Conservation (phyloP, 2,329 filamentous ascomycete genomes). For the Colletotrichum filicis region DNA sequence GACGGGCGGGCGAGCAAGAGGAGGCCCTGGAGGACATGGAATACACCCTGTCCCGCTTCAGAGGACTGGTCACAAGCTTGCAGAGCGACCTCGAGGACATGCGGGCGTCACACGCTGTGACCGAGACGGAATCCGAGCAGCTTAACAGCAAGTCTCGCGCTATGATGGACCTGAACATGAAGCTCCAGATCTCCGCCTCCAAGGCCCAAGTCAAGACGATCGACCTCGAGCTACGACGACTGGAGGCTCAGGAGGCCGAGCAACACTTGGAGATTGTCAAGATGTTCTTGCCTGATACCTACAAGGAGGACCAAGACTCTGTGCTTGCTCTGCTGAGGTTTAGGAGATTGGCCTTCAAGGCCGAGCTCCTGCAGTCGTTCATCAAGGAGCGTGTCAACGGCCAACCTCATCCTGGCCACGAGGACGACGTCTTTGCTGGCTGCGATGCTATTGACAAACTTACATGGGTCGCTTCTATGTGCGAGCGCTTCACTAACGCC, state of each 20-base stretch:
- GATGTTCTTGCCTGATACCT: slow-evolving; percentile 87
- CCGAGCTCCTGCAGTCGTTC: slow-evolving; percentile 79
- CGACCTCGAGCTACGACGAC: slow-evolving; percentile 85
- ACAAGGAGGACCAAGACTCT: slow-evolving; percentile 83
- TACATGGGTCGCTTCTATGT: slow-evolving; percentile 84
- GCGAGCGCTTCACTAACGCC: slow-evolving; percentile 83
- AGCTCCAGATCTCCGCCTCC: slow-evolving; percentile 87
- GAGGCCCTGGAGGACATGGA: slow-evolving; percentile 87
- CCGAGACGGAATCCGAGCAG: slow-evolving; percentile 92
- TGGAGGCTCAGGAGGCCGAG: slow-evolving; percentile 88
- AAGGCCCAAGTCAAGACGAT: slow-evolving; percentile 96
- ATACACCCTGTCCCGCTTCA: slow-evolving; percentile 88
- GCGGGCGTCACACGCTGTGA: slow-evolving; percentile 89
- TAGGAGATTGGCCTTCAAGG: slow-evolving; percentile 89
- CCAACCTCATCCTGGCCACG: slow-evolving; percentile 70
- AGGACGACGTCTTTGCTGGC: slow-evolving; percentile 83
- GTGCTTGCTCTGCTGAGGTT: slow-evolving; percentile 90
- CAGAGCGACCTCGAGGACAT: slow-evolving; percentile 92
- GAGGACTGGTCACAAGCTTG: slow-evolving; percentile 86
- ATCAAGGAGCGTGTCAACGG: slow-evolving; percentile 82
- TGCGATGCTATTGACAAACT: slow-evolving; percentile 89
- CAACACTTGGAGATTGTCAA: slow-evolving; percentile 92
- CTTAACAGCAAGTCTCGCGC: slow-evolving; percentile 88
- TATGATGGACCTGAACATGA: slow-evolving; percentile 97
- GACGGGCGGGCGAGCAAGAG: slow-evolving; percentile 80